Conservation (phyloP, 1,284 basidiomycete species). For the Salmacisia buchloeana region DNA sequence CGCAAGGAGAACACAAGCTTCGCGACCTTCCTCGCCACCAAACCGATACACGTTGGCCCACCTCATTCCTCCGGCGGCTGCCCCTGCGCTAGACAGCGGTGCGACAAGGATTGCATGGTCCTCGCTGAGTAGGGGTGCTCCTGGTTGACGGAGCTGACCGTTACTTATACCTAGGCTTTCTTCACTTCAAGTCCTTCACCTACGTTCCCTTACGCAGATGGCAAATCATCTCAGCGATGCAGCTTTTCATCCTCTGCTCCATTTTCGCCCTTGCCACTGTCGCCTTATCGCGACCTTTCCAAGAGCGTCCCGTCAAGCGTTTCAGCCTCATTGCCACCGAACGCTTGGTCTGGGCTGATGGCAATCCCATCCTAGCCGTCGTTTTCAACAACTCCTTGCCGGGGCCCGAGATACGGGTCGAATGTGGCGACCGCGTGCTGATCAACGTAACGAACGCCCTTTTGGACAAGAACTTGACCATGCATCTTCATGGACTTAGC, state of each 20-base stretch:
- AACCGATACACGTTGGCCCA: too few relatives aligned
- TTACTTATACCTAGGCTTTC: too few relatives aligned
- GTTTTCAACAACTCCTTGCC: neutral
- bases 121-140: too few relatives aligned
- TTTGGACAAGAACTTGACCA: constrained; percentile 22
- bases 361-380: neutral
- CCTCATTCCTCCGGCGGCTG: too few relatives aligned
- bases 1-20: too few relatives aligned
- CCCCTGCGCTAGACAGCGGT: too few relatives aligned
- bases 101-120: too few relatives aligned
- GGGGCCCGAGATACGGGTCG: neutral
- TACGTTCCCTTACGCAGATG: too few relatives aligned
- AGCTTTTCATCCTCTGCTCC: neutral
- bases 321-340: neutral
- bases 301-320: constrained; percentile 4
- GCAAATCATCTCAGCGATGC: neutral
- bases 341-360: neutral
- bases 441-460: constrained; percentile 28
- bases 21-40: too few relatives aligned
- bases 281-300: neutral
- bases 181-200: too few relatives aligned
- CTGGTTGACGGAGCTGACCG: too few relatives aligned
- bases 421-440: neutral
- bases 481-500: constrained; percentile 32
- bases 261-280: neutral